A percentile compares a stretch with the other conserved stretches of the same genome.
Evolutionary conservation across 2,329 filamentous ascomycete genomes (phyloP).

Genomic region (Fusarium sp.): DNA sequence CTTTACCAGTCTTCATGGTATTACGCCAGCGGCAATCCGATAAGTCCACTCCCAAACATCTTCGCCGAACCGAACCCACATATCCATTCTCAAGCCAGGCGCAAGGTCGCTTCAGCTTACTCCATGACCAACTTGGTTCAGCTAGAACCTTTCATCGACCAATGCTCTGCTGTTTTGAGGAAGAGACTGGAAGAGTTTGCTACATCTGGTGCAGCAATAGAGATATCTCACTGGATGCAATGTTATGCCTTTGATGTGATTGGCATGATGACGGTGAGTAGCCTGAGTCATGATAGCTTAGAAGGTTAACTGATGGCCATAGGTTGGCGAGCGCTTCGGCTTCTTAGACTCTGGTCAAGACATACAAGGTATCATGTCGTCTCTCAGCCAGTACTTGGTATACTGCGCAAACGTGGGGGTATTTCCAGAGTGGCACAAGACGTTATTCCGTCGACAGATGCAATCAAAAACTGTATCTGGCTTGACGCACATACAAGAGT

Average conservation of each 20-base stretch:
- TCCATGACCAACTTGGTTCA: not conserved
- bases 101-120: not conserved
- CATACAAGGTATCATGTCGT: not conserved
- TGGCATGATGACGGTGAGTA: not conserved
- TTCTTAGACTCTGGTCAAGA: not conserved
- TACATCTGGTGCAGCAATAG: not conserved
- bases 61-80: not conserved
- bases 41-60: not conserved
- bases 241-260: not conserved
- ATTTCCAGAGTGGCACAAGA: not conserved
- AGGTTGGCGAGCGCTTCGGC: not conserved
- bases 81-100: not conserved
- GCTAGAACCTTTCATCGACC: not conserved
- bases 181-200: not conserved
- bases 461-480: not conserved
- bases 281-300: rapidly evolving
- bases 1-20: not conserved
- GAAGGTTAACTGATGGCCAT: rapidly evolving
- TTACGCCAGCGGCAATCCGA: not conserved
- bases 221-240: not conserved
- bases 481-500: rapidly evolving
- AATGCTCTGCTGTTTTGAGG: not conserved
- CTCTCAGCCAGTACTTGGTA: not conserved
- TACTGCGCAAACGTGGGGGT: not conserved
- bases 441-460: not conserved